Evolutionary conservation across 306 rosid species (phyloP).

Genomic region (Luffa aegyptiaca): DNA sequence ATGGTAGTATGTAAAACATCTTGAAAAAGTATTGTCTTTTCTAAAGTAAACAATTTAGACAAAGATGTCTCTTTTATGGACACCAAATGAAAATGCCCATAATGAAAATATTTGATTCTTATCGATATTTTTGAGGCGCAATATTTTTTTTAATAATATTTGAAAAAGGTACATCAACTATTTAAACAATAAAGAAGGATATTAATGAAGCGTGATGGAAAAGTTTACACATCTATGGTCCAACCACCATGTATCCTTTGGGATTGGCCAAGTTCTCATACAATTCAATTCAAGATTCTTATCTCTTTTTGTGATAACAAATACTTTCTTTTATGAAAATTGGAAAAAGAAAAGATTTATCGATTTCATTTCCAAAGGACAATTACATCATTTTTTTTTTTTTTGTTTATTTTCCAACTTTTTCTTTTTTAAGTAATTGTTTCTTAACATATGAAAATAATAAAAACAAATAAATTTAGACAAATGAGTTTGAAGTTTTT

Average conservation of each 20-base stretch:
- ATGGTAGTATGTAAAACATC: no score
- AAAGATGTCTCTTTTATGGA: not conserved
- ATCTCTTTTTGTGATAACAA: not conserved
- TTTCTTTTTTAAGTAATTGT: not conserved
- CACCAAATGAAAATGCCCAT: no score
- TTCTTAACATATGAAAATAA: not conserved
- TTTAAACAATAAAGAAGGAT: not conserved
- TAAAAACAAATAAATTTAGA: not conserved
- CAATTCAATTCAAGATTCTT: not conserved
- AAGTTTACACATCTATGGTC: not conserved
- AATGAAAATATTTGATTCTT: not conserved
- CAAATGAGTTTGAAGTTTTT: not conserved
- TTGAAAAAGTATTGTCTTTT: no score
- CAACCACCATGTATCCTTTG: not conserved
- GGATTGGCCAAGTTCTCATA: not conserved
- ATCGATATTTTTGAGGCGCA: not conserved
- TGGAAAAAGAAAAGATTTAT: not conserved
- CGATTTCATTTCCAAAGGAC: not conserved
- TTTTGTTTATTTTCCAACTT: not conserved
- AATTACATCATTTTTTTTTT: not conserved
- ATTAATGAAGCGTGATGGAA: not conserved
- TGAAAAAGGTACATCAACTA: not conserved
- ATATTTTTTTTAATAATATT: not conserved
- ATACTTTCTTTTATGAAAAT: not conserved
- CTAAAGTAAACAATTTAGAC: not conserved